Conservation (phyloP, 2,329 filamentous ascomycete species). For the Orbilia ellipsospora region DNA sequence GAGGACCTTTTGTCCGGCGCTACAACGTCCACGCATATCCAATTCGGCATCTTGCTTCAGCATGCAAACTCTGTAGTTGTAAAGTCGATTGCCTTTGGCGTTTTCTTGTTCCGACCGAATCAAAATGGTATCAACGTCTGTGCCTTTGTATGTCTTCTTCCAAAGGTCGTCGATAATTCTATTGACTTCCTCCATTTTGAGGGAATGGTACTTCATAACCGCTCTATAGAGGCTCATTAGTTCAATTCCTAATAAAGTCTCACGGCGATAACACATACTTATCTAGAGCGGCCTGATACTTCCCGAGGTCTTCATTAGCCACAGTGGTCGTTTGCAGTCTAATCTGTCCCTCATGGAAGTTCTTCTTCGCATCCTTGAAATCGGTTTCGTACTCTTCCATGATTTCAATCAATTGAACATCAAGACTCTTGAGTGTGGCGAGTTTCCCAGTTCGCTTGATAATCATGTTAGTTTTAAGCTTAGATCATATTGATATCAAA, state of each 20-base stretch:
- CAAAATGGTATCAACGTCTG: constrained; percentile 94
- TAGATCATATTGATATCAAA: not conserved
- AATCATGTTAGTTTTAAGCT: constrained; percentile 10
- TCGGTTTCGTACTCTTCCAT: constrained; percentile 83
- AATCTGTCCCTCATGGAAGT: constrained; percentile 75
- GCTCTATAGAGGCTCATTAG: constrained; percentile 65
- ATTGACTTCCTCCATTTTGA: constrained; percentile 99
- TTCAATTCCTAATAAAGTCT: too few relatives aligned
- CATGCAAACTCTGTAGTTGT: constrained; percentile 99
- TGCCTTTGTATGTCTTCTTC: constrained; percentile 95
- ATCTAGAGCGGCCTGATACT: constrained; percentile 85
- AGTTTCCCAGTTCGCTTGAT: constrained; percentile 66
- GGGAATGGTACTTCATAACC: constrained; percentile 93
- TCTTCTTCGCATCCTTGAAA: constrained; percentile 81
- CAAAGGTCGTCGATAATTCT: constrained; percentile 94
- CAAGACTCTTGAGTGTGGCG: constrained; percentile 84
- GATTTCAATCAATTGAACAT: constrained; percentile 79
- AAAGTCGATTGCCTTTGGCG: constrained; percentile 78
- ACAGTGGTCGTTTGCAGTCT: constrained; percentile 79
- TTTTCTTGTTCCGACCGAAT: constrained; percentile 92
- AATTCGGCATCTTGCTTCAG: constrained; percentile 96
- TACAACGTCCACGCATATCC: constrained; percentile 99
- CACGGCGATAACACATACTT: constrained; percentile 64
- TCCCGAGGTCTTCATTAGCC: constrained; percentile 86
- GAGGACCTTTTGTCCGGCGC: constrained; percentile 94